A percentile compares a stretch with the other conserved stretches of the same genome.
These are phyloP conservation scores for Asterella californica DNA, from an alignment of 225 moss, liverwort and hornwort genomes.

Conservation along the genomic window DNA sequence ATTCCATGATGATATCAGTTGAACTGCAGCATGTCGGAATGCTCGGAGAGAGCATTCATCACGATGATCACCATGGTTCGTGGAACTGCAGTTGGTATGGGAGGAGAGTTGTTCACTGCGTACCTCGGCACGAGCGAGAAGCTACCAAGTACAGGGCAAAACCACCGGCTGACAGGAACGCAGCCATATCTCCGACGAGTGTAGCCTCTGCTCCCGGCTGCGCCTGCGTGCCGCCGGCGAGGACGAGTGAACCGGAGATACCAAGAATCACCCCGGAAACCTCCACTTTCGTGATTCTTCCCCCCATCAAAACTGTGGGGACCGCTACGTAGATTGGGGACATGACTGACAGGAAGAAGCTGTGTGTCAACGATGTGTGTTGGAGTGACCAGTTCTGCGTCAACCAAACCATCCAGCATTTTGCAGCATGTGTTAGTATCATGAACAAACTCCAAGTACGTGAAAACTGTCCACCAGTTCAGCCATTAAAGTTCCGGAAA, in stretches of 20 bases:
- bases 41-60: too few relatives aligned
- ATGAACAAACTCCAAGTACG: not conserved
- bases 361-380: slow-evolving; percentile 19
- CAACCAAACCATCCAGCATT: not conserved
- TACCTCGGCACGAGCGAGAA: slow-evolving; percentile 9
- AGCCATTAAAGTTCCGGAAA: too few relatives aligned
- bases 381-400: slow-evolving; percentile 18
- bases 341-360: slow-evolving; percentile 16
- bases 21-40: too few relatives aligned
- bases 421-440: not conserved
- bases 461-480: not conserved
- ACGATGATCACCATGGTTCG: too few relatives aligned
- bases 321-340: slow-evolving; percentile 10
- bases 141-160: slow-evolving; percentile 13
- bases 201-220: slow-evolving; percentile 3
- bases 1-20: too few relatives aligned
- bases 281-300: not conserved
- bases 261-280: not conserved
- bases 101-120: not conserved
- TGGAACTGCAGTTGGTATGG: not conserved
- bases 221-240: not conserved
- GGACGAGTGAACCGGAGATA: slow-evolving; percentile 12
- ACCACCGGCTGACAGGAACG: slow-evolving; percentile 12
- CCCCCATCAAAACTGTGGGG: slow-evolving; percentile 1
- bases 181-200: slow-evolving; percentile 3